Conservation (phyloP, 1,139 yeast species). For the Blastobotrys capitulatus region DNA sequence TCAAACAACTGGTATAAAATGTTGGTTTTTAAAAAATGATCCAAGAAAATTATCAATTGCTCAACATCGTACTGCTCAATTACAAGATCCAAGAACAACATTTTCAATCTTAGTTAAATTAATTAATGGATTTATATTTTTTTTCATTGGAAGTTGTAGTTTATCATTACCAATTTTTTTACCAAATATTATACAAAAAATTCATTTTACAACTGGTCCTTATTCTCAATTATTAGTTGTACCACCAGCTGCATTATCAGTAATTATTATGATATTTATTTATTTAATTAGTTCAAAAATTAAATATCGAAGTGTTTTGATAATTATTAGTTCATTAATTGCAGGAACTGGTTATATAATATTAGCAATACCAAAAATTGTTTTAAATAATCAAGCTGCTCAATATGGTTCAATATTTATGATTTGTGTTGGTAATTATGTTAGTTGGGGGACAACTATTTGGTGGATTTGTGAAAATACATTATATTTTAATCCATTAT, state of each 20-base stretch:
- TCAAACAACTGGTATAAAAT: neutral
- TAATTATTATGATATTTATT: neutral
- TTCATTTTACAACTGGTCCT: neutral
- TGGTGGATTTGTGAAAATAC: neutral
- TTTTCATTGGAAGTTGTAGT: neutral
- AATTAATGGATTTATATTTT: neutral
- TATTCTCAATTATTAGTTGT: neutral
- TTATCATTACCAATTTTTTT: slow-evolving; percentile 1
- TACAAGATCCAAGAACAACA: slow-evolving; percentile 8
- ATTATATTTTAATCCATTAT: neutral
- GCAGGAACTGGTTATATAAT: slow-evolving; percentile 1
- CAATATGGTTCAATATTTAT: slow-evolving; percentile 7
- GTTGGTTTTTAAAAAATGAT: neutral
- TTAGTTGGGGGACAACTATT: neutral
- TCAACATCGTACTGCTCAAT: slow-evolving; percentile 1
- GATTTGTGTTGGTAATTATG: neutral
- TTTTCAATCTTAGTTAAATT: slow-evolving; percentile 1
- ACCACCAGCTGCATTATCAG: slow-evolving; percentile 3
- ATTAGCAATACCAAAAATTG: neutral
- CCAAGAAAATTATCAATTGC: slow-evolving; percentile 1
- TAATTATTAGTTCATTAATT: neutral
- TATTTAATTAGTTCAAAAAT: neutral
- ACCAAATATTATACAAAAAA: neutral
- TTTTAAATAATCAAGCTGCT: neutral
- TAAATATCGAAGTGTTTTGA: neutral